Evolutionary conservation across 495 filamentous ascomycete genomes (phyloP).

Genomic region (Xylaria curta): DNA sequence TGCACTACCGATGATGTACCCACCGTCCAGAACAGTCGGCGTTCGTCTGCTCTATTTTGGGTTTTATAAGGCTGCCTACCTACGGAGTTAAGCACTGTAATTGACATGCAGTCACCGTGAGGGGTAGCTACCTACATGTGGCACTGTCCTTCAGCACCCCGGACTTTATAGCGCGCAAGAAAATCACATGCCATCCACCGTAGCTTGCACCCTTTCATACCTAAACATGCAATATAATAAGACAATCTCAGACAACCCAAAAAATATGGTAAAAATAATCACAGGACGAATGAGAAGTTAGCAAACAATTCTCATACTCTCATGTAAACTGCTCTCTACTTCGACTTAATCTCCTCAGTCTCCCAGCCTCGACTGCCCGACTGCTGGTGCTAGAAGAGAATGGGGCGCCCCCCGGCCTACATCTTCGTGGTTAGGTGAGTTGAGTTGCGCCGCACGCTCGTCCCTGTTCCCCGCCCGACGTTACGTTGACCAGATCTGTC

Average conservation of each 20-base stretch:
- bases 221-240: not conserved
- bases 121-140: too few species aligned
- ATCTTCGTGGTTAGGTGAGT: constrained; percentile 83
- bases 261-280: too few species aligned
- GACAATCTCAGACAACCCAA: not conserved
- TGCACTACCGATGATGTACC: too few species aligned
- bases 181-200: constrained; percentile 2
- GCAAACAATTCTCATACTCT: not conserved
- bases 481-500: not conserved
- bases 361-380: not conserved
- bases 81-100: too few species aligned
- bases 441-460: constrained; percentile 44
- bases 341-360: not conserved
- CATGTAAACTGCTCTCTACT: not conserved
- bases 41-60: too few species aligned
- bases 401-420: constrained; percentile 56
- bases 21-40: too few species aligned
- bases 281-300: not conserved
- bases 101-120: too few species aligned
- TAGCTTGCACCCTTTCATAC: not conserved
- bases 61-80: too few species aligned
- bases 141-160: not conserved
- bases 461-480: not conserved
- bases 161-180: not conserved
- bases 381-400: constrained; percentile 30